Conservation (phyloP, 2,329 filamentous ascomycete species). For the Claviceps arundinis region DNA sequence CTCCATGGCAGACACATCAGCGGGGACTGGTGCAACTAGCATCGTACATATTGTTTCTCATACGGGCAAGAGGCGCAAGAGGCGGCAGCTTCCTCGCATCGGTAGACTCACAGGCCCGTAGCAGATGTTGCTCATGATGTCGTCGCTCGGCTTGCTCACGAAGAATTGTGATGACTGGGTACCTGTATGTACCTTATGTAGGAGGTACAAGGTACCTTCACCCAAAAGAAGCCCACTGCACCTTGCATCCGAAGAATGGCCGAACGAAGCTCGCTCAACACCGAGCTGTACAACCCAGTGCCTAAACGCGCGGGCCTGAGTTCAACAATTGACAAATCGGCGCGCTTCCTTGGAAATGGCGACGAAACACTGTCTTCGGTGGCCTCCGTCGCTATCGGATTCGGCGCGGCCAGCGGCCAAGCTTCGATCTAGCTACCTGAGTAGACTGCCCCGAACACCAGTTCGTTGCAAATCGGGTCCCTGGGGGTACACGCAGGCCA, state of each 20-base stretch:
- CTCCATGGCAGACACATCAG: neutral
- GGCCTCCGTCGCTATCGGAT: constrained; percentile 11
- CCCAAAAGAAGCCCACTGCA: neutral
- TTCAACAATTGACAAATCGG: neutral
- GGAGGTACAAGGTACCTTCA: too few species aligned
- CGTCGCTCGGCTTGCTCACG: too few species aligned
- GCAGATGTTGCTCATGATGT: too few species aligned
- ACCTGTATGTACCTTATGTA: too few species aligned
- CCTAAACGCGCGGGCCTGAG: neutral
- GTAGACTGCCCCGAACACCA: constrained; percentile 13
- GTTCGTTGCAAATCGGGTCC: constrained; percentile 42
- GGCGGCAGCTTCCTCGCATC: too few species aligned
- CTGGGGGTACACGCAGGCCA: constrained; percentile 75
- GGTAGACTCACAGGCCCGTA: too few species aligned
- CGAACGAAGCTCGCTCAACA: neutral
- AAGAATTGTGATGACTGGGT: too few species aligned
- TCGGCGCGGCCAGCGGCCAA: constrained; percentile 12
- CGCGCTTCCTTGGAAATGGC: constrained; percentile 10
- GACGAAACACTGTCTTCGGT: constrained; percentile 11
- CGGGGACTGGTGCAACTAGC: neutral
- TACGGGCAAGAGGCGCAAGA: neutral
- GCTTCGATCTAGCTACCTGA: constrained; percentile 6
- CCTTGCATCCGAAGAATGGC: neutral
- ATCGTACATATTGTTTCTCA: too few species aligned
- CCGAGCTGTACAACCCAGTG: neutral